A percentile compares a stretch with the other conserved stretches of the same genome.
Evolutionary conservation across 2,329 filamentous ascomycete species (phyloP).

Genomic region (Hypocrella siamensis): DNA sequence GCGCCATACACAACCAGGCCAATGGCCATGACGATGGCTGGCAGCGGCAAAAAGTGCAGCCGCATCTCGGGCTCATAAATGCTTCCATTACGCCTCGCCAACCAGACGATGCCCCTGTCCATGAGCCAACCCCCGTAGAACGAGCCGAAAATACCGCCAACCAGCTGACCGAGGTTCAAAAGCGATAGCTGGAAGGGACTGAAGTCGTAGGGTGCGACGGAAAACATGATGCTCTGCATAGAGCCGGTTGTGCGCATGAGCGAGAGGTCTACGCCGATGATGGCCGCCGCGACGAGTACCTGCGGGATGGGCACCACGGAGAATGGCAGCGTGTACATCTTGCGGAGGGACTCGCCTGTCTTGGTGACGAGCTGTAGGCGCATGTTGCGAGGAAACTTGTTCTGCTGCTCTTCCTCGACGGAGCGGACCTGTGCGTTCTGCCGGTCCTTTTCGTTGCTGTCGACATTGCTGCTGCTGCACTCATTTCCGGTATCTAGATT

Average conservation of each 20-base stretch:
- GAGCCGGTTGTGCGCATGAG: slow-evolving; percentile 17
- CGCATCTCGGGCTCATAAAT: slow-evolving; percentile 29
- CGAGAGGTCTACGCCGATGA: slow-evolving; percentile 20
- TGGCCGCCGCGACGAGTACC: slow-evolving; percentile 20
- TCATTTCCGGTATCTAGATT: not conserved
- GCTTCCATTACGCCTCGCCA: slow-evolving; percentile 22
- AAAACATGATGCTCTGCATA: slow-evolving; percentile 18
- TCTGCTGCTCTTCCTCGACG: not conserved
- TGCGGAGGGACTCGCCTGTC: slow-evolving; percentile 7
- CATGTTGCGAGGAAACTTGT: not conserved
- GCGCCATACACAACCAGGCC: slow-evolving; percentile 23
- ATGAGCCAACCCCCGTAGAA: slow-evolving; percentile 22
- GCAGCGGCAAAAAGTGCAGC: slow-evolving; percentile 14
- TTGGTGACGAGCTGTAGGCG: slow-evolving; percentile 6
- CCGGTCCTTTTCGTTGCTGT: not conserved
- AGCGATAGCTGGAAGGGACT: slow-evolving; percentile 11
- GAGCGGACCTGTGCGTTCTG: not conserved
- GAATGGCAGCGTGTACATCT: slow-evolving; percentile 8
- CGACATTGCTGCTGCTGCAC: not conserved
- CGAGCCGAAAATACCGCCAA: slow-evolving; percentile 22
- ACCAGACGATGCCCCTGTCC: slow-evolving; percentile 20
- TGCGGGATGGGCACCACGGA: slow-evolving; percentile 16
- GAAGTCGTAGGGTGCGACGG: slow-evolving; percentile 16
- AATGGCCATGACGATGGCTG: slow-evolving; percentile 16
- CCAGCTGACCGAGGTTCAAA: slow-evolving; percentile 14